Evolutionary conservation across 2,329 filamentous ascomycete genomes (phyloP), one percentile per base, ranked within the genome.

Genomic region (Ilyonectria destructans): DNA sequence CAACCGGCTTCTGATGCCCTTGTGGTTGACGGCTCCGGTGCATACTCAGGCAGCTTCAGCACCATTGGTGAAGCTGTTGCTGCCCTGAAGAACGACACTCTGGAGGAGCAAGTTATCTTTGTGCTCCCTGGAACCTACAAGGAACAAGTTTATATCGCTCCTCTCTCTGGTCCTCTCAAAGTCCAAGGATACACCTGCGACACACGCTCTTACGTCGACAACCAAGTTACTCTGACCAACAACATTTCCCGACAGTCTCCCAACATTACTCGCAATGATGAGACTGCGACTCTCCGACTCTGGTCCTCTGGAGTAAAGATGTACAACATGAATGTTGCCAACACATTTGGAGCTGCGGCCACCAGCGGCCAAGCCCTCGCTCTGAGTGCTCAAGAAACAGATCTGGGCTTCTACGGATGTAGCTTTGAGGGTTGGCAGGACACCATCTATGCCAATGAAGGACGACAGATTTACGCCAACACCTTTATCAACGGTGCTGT

Each of bases 391-490:
- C 57, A 59, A 26, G 15, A 48, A 1, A 40, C 45, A 5, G 57
- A 59, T 6, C 45, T 37, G 19, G 57, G 57, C 1, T 49, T 59
- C 57, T 59, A 59, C 8, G 45, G 31, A 23, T 59, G 57, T 45
- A 49, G 57, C 2, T 37, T 59, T 4, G 45, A 59, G 33, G 45
- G 45, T 2, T 59, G 57, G 57, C 45, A 59, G 46, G 57, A 59
- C 19, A 59, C 57, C n/a, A 26, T 59, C 17, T 59, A 59, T 10
- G 57, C 57, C 57, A 59, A 59, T n/a, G 45, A 51, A 17, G 57
- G 57, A 2, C 57, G 57, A 1, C 57, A 59, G 21, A 29, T 59
- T 2, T 59, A 59, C 15, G 45, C 57, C 1, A 26, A 51, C 45
- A 59, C 57, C 1, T 59, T 40, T 13, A 59, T 59, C 19, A 59